A percentile compares a stretch with the other conserved stretches of the same genome.
These are phyloP conservation scores for Ophiocordyceps sinensis DNA, from an alignment of 2,329 filamentous ascomycete genomes.

Conservation along the genomic window DNA sequence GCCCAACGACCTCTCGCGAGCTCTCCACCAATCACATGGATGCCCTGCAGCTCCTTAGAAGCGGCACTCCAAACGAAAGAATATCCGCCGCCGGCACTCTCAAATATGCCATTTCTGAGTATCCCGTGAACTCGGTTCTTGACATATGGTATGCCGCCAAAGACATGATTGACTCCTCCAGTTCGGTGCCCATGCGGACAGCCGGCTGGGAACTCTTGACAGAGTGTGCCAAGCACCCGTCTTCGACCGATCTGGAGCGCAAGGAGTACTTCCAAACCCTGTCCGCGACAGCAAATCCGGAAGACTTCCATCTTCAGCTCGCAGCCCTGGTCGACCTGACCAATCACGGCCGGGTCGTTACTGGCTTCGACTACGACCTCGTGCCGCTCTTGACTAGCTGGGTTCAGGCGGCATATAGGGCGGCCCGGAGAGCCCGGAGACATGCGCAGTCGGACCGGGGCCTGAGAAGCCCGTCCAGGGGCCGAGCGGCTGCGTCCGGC, in stretches of 20 bases:
- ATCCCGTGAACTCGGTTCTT: conserved; percentile 42
- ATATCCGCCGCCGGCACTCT: conserved; percentile 43
- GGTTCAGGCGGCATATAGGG: conserved; percentile 41
- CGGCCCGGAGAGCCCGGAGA: conserved; percentile 36
- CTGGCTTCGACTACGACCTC: conserved; percentile 54
- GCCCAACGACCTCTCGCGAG: conserved; percentile 22
- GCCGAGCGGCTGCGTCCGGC: conserved; percentile 21
- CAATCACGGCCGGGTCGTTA: conserved; percentile 43
- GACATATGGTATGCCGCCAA: conserved; percentile 54
- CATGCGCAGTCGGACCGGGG: conserved; percentile 21
- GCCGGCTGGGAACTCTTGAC: conserved; percentile 53
- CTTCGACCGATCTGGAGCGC: conserved; percentile 51
- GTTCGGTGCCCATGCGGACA: conserved; percentile 35
- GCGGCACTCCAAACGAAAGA: conserved; percentile 36
- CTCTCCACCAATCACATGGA: conserved; percentile 38
- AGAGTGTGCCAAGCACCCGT: conserved; percentile 48
- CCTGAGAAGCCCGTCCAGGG: conserved; percentile 22
- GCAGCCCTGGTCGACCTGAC: conserved; percentile 47
- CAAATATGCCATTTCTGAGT: conserved; percentile 40
- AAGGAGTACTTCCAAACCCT: conserved; percentile 51
- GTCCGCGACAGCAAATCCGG: conserved; percentile 36
- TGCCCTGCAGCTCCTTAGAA: conserved; percentile 38
- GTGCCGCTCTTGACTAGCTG: conserved; percentile 47
- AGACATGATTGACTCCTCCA: conserved; percentile 45
- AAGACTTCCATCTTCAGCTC: conserved; percentile 55